Base-by-base conservation (phyloP, 805 yeast genomes). In the Blastobotrys peoriensis region DNA sequence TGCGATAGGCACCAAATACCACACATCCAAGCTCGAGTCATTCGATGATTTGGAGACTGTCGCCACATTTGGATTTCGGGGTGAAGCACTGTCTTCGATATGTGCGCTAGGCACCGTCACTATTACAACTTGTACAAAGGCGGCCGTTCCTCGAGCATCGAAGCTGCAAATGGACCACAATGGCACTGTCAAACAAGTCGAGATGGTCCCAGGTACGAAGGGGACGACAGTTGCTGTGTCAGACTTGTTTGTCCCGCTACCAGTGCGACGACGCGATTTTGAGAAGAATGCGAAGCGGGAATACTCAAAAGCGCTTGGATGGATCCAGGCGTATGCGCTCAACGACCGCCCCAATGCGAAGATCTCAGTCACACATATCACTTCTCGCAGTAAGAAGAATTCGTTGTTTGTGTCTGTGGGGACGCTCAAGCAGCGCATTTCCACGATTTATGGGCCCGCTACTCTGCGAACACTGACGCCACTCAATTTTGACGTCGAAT, bases 191-290 rank as follows among this genome's bases (percentile, higher is more conserved):
- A 33, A 43, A 0, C 43, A 49, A 0, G 61, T 65, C 13, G 62
- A 68, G 15, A 54, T 60, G 0, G 59, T 71, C 0, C 69, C 82
- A 1, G 78, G 88, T 3, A 69, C 71, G 16, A 71, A 66, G 41
- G 98, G 99, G 1, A 89, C 97, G 0, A 65, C 76, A 0, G 74
- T 87, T 0, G 56, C 55, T 0, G 67, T 93, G 3, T 54, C 74
- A 1, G 70, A 78, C 34, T 54, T 93, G 8, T 93, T 93, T 57
- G 61, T 71, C 6, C 72, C 67, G 41, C 63, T 89, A 43, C 98
- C 98, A 0, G 98, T 94, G 5, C 69, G 99, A 47, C 70, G 78
- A 40, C 82, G 79, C 55, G 88, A 85, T 51, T 74, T 89, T 40
- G 71, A 68, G 16, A 85, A 79, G 56, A 81, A 83, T 52, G 57